phyloP scores from a whole-genome alignment of 495 filamentous ascomycete species.

The Penicillium fimorum region DNA sequence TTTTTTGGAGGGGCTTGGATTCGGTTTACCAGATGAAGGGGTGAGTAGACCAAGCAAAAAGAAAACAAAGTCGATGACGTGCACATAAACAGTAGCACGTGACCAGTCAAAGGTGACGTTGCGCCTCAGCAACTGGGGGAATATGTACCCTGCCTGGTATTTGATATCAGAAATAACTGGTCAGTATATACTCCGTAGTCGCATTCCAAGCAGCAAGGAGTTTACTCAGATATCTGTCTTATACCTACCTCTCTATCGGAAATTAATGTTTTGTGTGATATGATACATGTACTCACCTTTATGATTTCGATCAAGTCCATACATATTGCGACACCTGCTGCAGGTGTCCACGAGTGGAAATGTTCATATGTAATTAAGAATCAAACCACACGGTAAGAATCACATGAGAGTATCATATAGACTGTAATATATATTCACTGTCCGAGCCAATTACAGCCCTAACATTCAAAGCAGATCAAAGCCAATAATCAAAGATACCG shows the following conservation, averaged over 20 bases:
- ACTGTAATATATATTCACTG: constrained; percentile 17
- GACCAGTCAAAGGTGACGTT: neutral
- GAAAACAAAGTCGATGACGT: constrained; percentile 18
- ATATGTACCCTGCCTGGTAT: neutral
- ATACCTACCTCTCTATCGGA: too few relatives aligned
- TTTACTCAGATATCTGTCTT: too few relatives aligned
- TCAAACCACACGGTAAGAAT: neutral
- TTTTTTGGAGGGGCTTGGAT: neutral
- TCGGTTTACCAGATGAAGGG: neutral
- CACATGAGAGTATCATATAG: constrained; percentile 4
- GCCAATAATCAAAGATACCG: constrained; percentile 6
- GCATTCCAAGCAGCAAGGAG: too few relatives aligned
- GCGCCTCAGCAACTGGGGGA: neutral
- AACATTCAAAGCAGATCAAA: constrained; percentile 7
- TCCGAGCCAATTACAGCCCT: constrained; percentile 7
- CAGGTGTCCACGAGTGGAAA: neutral
- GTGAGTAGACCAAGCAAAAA: neutral
- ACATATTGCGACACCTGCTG: too few relatives aligned
- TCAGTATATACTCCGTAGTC: too few relatives aligned
- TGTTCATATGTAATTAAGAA: neutral
- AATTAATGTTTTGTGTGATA: too few relatives aligned
- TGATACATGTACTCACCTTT: too few relatives aligned
- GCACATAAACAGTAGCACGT: constrained; percentile 23
- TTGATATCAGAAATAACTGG: neutral
- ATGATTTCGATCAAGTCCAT: too few relatives aligned